Conservation (phyloP, 192 early-diverging fungal genomes). For the Coemansia sp. region DNA sequence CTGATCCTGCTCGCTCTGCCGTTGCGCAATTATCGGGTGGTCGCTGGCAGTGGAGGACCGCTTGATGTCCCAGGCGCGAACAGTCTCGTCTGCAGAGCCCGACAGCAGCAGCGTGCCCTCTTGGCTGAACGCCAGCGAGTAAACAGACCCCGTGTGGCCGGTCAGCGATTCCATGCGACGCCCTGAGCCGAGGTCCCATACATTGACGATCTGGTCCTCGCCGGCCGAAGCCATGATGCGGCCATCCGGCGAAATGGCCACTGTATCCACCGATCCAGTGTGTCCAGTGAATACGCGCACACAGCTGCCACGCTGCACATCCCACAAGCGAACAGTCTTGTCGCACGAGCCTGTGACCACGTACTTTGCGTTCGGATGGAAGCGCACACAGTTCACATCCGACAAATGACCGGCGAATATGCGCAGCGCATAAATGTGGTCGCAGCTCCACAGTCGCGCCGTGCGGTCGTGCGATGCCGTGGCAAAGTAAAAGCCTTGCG, state of each 20-base stretch:
- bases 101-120: constrained; percentile 81
- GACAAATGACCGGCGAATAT: constrained; percentile 98
- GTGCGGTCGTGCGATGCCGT: constrained; percentile 95
- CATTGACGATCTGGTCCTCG: constrained; percentile 62
- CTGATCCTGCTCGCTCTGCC: constrained; percentile 18
- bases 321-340: constrained; percentile 87
- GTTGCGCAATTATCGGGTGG: constrained; percentile 38
- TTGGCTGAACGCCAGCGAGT: constrained; percentile 82
- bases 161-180: constrained; percentile 77
- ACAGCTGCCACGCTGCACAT: constrained; percentile 84
- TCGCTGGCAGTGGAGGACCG: constrained; percentile 52
- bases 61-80: constrained; percentile 87
- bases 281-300: constrained; percentile 92
- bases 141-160: constrained; percentile 82
- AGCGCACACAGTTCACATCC: constrained; percentile 93
- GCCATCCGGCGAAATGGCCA: constrained; percentile 93
- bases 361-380: constrained; percentile 97
- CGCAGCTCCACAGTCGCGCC: constrained; percentile 93
- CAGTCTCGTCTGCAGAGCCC: constrained; percentile 84
- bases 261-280: constrained; percentile 72
- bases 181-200: constrained; percentile 93
- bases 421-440: constrained; percentile 92
- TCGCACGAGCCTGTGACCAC: constrained; percentile 91
- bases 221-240: constrained; percentile 85
- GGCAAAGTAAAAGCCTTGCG: constrained; percentile 94